Conservation (phyloP, 1,139 yeast species). For the Hyphopichia fennica region DNA sequence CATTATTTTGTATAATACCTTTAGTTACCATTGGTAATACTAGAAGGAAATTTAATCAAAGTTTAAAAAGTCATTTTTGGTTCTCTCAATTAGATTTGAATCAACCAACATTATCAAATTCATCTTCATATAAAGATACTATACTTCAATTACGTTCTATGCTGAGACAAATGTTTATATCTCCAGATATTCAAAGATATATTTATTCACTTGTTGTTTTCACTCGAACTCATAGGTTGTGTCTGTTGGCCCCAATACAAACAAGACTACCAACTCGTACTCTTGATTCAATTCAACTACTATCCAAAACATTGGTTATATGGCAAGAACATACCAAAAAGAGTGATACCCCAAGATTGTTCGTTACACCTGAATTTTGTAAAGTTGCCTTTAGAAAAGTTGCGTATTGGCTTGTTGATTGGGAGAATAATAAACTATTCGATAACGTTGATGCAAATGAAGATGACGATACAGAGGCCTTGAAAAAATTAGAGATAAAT, state of each 20-base stretch:
- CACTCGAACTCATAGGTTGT: constrained; percentile 40
- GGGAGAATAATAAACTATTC: constrained; percentile 32
- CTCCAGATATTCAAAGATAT: constrained; percentile 40
- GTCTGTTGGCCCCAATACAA: constrained; percentile 38
- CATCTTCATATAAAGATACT: constrained; percentile 3
- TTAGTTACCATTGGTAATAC: constrained; percentile 17
- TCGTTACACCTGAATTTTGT: constrained; percentile 40
- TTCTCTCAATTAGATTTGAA: constrained; percentile 19
- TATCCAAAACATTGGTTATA: constrained; percentile 30
- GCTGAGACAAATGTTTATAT: constrained; percentile 13
- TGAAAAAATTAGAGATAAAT: constrained; percentile 25
- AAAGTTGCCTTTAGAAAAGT: constrained; percentile 43
- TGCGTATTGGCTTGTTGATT: constrained; percentile 49
- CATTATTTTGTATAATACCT: constrained; percentile 25
- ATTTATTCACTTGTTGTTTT: constrained; percentile 40
- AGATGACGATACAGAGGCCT: constrained; percentile 5
- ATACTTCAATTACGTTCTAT: constrained; percentile 4
- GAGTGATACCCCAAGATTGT: constrained; percentile 15
- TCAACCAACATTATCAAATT: neutral
- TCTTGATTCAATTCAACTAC: constrained; percentile 25
- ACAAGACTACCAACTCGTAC: constrained; percentile 36
- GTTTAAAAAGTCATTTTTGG: constrained; percentile 42
- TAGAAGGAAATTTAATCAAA: constrained; percentile 22
- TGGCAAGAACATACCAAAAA: constrained; percentile 15
- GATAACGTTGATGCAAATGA: constrained; percentile 3